Evolutionary conservation across 2,329 filamentous ascomycete genomes (phyloP).

Genomic region (Aciculosporium take): DNA sequence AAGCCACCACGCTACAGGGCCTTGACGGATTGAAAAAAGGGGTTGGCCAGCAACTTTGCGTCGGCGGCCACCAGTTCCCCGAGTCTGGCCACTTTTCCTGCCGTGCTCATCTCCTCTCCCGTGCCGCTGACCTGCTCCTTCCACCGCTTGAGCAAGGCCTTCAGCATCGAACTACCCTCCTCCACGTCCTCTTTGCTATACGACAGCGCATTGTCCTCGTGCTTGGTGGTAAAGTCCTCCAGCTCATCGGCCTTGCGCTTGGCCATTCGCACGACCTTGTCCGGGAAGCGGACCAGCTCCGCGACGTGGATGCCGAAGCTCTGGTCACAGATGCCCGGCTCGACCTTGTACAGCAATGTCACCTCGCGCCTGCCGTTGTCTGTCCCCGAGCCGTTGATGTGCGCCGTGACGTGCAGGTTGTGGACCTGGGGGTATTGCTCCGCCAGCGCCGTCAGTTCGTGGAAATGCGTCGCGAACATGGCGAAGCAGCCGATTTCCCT

Average conservation of each 20-base stretch:
- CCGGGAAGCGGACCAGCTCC: slow-evolving; percentile 87
- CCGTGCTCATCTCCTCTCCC: slow-evolving; percentile 44
- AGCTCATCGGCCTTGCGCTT: slow-evolving; percentile 96
- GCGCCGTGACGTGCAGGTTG: slow-evolving; percentile 91
- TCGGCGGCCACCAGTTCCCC: slow-evolving; percentile 66
- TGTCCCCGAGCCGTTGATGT: slow-evolving; percentile 49
- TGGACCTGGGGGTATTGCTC: slow-evolving; percentile 77
- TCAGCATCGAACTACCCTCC: slow-evolving; percentile 71
- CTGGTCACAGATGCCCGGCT: slow-evolving; percentile 90
- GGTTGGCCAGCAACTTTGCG: slow-evolving; percentile 46
- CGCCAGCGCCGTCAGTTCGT: slow-evolving; percentile 83
- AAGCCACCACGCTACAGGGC: slow-evolving; percentile 25
- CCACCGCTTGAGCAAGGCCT: slow-evolving; percentile 72
- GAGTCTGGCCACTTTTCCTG: slow-evolving; percentile 67
- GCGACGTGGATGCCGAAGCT: slow-evolving; percentile 97
- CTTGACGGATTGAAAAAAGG: slow-evolving; percentile 56
- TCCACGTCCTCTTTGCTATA: slow-evolving; percentile 80
- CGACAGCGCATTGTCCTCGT: slow-evolving; percentile 43
- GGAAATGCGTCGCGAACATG: slow-evolving; percentile 96
- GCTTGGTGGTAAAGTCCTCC: slow-evolving; percentile 81
- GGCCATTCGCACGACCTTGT: slow-evolving; percentile 98
- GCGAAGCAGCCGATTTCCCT: slow-evolving; percentile 89
- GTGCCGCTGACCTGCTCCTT: slow-evolving; percentile 56
- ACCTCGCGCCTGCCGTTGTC: slow-evolving; percentile 57
- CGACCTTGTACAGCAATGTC: slow-evolving; percentile 91